Conservation (phyloP, 768 basidiomycete species). For the Hirschioporus abietinus region DNA sequence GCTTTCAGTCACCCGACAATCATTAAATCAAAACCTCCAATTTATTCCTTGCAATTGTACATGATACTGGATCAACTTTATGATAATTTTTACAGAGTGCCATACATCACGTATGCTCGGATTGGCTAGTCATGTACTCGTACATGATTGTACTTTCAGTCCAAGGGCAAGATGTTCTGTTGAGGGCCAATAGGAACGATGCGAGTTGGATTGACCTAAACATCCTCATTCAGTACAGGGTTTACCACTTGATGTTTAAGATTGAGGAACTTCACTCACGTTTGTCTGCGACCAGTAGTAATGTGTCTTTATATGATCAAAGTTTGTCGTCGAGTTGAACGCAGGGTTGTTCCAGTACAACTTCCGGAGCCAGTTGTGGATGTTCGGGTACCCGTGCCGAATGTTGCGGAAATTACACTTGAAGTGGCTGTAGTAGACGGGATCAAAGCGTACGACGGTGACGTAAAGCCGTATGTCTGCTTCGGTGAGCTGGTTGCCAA, state of each 20-base stretch:
- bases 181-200: conserved; percentile 74
- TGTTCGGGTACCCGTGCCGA: conserved; percentile 80
- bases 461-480: conserved; percentile 86
- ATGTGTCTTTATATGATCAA: conserved; percentile 80
- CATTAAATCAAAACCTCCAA: not conserved
- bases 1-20: not conserved
- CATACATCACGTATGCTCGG: too few relatives aligned
- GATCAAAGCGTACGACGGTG: conserved; percentile 91
- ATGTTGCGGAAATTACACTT: conserved; percentile 89
- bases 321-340: conserved; percentile 87
- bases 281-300: conserved; percentile 61
- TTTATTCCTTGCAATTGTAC: not conserved
- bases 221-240: not conserved
- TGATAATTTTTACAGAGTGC: not conserved
- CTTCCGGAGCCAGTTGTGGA: conserved; percentile 83
- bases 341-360: conserved; percentile 89
- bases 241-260: not conserved
- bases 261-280: conserved; percentile 26
- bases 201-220: conserved; percentile 72
- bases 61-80: not conserved
- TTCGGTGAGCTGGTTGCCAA: conserved; percentile 78
- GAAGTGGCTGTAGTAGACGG: conserved; percentile 88
- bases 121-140: not conserved
- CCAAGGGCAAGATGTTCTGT: conserved; percentile 59
- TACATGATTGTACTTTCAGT: not conserved